Evolutionary conservation across 2,329 filamentous ascomycete genomes (phyloP), one percentile per base, ranked within the genome.

Genomic region (Pseudocercospora macadamiae): DNA sequence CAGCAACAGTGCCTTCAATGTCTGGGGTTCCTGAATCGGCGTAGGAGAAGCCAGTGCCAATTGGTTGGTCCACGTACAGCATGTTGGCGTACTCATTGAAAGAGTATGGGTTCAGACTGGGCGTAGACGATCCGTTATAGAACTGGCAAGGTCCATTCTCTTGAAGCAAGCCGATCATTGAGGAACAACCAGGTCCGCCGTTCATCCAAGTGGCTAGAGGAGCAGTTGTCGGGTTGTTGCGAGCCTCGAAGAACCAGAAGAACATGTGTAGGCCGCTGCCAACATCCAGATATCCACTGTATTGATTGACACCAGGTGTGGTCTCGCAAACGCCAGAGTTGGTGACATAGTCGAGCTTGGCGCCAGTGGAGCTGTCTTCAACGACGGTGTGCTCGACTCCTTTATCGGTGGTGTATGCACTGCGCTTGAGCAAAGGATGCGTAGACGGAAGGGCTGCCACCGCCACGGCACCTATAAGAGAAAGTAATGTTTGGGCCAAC

Each of bases 171-270:
- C 83, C 84, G 55, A 85, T 80, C 76, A 87, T 80, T 9, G 82
- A 85, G 14, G 79, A 81, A 10, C 25, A 28, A 4, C 85, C 84
- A 6, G 85, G 84, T 0, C 86, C 85, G 30, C 83, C 83, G 57
- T 82, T 82, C 66, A 88, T 79, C 81, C 84, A 88, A 25, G 87
- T 80, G 0, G 83, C 81, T 28, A 87, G 72, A 1, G 85, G 85
- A 4, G 84, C 84, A 42, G 80, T 76, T 4, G 70, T 64, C 1
- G 84, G 77, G 65, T 80, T 75, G 4, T 82, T 76, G 7, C 83
- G 76, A 4, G 84, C 77, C 64, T 86, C 84, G 66, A 87, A 83
- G 67, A 86, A 87, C 83, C 84, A 86, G 73, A 87, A 88, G 72
- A 86, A 87, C 39, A 83, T 86, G 66, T 86, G 78, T 9, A 62